Base-by-base conservation (phyloP, 2,329 filamentous ascomycete genomes). In the Ophiostoma triangulosporum region DNA sequence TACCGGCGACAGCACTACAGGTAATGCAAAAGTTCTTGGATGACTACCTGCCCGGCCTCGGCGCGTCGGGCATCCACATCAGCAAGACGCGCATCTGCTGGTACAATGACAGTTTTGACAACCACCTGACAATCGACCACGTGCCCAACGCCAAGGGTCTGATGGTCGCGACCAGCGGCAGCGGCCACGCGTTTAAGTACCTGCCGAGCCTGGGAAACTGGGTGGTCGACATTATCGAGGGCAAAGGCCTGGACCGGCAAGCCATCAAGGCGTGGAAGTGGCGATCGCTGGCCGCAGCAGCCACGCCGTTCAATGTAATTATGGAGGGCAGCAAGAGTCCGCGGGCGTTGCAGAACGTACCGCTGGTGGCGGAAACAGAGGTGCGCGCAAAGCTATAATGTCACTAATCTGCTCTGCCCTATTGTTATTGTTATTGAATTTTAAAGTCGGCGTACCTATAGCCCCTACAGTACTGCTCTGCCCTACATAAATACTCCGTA, bases 221-320 rank as follows among this genome's bases (percentile, higher is more conserved):
- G 53, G 70, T 79, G 14, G 67, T 74, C 6, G 70, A 78, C 35
- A 50, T 57, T 24, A 62, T 80, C 14, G 66, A 72, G 57, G 67
- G 70, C 1, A 55, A 54, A 15, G 60, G 62, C 2, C 54, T 65
- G 40, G 40, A 45, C 15, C 40, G 40, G 40, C 24, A 22, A 26
- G 40, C 7, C 62, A 69, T 45, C 62, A 24, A 33, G 46, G 29
- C 29, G 27, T 49, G 46, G 46, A 20, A 29, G 51, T 62, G 59
- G 60, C 50, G 62, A 26, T 20, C 35, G 14, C 17, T 43, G 20
- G 36, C 27, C 6, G 27, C 22, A 1, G 24, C 15, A 49, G 48
- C 31, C 4, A 49, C 24, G 31, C 40, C 54, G 0, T 48, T 54
- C 20, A 61, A 61, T 33, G 35, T 50, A 3, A 48, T 61, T n/a